phyloP scores from a whole-genome alignment of 495 filamentous ascomycete species.

The Xylaria acuta region DNA sequence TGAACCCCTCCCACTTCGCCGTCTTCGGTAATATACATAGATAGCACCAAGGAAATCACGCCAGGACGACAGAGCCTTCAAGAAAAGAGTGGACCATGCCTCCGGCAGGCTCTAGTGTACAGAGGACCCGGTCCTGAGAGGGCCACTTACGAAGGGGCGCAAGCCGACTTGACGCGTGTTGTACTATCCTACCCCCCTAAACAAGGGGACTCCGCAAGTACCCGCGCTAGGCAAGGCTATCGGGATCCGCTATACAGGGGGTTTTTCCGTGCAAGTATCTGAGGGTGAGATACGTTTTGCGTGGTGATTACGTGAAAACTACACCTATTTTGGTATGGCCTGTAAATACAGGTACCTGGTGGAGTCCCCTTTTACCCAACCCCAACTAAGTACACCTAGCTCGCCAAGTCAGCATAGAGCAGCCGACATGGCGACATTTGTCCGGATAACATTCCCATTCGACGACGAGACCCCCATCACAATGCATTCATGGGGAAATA shows the following conservation, averaged over 20 bases:
- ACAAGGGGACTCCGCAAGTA: too few species aligned
- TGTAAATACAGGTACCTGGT: too few species aligned
- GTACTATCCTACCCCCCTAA: too few species aligned
- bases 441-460: slow-evolving; percentile 27
- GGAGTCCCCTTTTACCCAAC: too few species aligned
- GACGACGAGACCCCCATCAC: slow-evolving; percentile 14
- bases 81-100: slow-evolving; percentile 20
- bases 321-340: too few species aligned
- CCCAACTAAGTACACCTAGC: too few species aligned
- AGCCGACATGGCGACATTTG: slow-evolving; percentile 20
- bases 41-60: background rate
- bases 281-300: too few species aligned
- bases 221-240: too few species aligned
- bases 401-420: slow-evolving; percentile 25
- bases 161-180: slow-evolving; percentile 20
- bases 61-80: slow-evolving; percentile 12
- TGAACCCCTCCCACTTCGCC: slow-evolving; percentile 13
- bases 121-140: slow-evolving; percentile 7
- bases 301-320: too few species aligned
- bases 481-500: slow-evolving; percentile 21
- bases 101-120: slow-evolving; percentile 16
- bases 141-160: slow-evolving; percentile 16
- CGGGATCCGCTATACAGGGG: too few species aligned
- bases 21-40: slow-evolving; percentile 19
- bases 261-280: too few species aligned